These are phyloP conservation scores for Xylaria sp. DNA, from an alignment of 2,329 filamentous ascomycete genomes.

Conservation along the genomic window DNA sequence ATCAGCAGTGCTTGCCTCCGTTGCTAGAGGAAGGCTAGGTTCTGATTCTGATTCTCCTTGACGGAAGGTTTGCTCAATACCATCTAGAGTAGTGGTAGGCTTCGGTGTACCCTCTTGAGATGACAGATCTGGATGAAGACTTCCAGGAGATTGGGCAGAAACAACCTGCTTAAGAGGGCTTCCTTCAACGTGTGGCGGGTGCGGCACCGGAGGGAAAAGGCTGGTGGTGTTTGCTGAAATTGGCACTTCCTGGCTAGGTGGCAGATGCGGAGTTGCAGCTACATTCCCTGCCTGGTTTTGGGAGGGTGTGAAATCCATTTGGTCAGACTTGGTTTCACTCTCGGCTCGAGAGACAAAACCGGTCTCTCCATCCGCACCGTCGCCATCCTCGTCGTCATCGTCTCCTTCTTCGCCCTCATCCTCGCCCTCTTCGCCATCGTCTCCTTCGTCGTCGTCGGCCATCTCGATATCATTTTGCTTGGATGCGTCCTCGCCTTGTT, in stretches of 20 bases:
- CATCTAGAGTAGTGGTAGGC: background rate
- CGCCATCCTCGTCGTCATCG: slow-evolving; percentile 56
- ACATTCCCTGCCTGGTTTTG: slow-evolving; percentile 42
- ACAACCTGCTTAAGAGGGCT: slow-evolving; percentile 38
- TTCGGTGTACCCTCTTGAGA: slow-evolving; percentile 6
- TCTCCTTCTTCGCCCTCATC: slow-evolving; percentile 59
- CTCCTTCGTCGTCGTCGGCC: slow-evolving; percentile 62
- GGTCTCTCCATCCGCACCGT: slow-evolving; percentile 59
- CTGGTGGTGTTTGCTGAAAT: background rate
- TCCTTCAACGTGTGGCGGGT: slow-evolving; percentile 32
- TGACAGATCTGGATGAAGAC: background rate
- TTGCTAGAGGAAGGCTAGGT: slow-evolving; percentile 32
- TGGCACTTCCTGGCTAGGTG: slow-evolving; percentile 29
- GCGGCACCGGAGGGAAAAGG: slow-evolving; percentile 27
- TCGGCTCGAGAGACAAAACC: slow-evolving; percentile 48
- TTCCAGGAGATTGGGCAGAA: slow-evolving; percentile 33
- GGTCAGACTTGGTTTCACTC: slow-evolving; percentile 48
- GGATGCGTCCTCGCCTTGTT: slow-evolving; percentile 55
- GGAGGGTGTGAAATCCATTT: slow-evolving; percentile 49
- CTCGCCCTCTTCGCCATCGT: slow-evolving; percentile 60
- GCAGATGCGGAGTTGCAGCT: slow-evolving; percentile 36
- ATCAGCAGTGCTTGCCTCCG: background rate
- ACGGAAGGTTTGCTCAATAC: slow-evolving; percentile 1
- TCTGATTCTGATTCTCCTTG: slow-evolving; percentile 15
- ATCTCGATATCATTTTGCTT: slow-evolving; percentile 63